Base-by-base conservation (phyloP, 2,329 filamentous ascomycete species). In the Paradendryphiella salina region DNA sequence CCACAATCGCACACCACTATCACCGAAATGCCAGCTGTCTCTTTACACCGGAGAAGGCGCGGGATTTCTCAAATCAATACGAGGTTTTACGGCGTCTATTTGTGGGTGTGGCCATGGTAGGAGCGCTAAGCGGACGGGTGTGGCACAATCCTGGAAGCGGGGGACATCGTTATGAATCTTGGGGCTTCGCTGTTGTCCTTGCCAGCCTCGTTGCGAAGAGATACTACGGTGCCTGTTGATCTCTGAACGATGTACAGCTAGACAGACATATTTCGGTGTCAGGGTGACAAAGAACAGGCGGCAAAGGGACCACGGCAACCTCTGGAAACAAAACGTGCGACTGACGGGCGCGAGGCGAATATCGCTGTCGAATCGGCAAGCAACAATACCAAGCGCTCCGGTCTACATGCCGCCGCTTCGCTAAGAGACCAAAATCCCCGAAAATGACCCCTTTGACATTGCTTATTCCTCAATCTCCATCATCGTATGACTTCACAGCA, bases 71-170 rank as follows among this genome's bases (percentile, higher is more conserved):
- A 20, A 40, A 29, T 14, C 38, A 49, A 41, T 23, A 51, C 48
- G 29, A 51, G 31, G 18, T 18, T 18, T 38, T 33, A 23, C 28
- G 26, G 33, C 35, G 23, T 31, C 21, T 46, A 50, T 46, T 29
- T 50, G 23, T 15, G 29, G 47, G 37, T 28, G 41, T 33, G 47
- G 47, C 47, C 14, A 46, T 26, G 36, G 35, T 46, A 26, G 35
- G 46, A 37, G 38, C 29, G 28, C 38, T 31, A 48, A 33, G 15
- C 17, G 14, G 34, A 34, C 46, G 46, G 37, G 32, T 31, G 46
- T 48, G 37, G 32, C 45, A 45, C 43, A 20, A 48, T n/a, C 38
- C 37, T 28, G 14, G 21, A 21, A 50, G 47, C 42, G 47, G 41
- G 47, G 47, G 34, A 39, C 15, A 6, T 10, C 14, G 21, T 44